Percentiles rank a stretch among this genome's conserved stretches.
Evolutionary conservation across 225 moss, liverwort and hornwort species (phyloP).

Genomic region (Rhytidiadelphus loreus): DNA sequence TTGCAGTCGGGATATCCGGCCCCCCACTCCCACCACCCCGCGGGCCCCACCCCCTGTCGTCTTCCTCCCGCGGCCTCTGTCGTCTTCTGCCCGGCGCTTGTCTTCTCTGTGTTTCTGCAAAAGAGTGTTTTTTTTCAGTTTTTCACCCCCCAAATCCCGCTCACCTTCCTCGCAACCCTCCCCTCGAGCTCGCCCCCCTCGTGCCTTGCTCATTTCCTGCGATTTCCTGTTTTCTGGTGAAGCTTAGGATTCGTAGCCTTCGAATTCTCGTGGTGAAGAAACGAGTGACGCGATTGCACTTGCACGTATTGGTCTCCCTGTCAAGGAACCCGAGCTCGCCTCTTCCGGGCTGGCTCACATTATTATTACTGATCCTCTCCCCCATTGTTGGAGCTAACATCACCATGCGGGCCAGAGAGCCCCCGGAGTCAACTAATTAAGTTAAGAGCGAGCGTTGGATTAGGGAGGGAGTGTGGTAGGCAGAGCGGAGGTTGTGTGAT

Average conservation of each 20-base stretch:
- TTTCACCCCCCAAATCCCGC: neutral
- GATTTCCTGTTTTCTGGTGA: neutral
- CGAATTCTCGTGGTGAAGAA: neutral
- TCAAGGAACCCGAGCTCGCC: neutral
- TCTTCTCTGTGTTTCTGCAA: neutral
- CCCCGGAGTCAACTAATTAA: neutral
- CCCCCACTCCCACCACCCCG: neutral
- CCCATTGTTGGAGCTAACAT: neutral
- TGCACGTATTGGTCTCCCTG: neutral
- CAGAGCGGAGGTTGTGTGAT: neutral
- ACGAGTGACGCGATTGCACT: neutral
- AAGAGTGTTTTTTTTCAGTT: neutral
- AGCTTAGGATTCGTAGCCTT: neutral
- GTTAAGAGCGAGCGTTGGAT: neutral
- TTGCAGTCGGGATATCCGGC: neutral
- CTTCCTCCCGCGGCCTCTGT: neutral
- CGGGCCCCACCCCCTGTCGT: neutral
- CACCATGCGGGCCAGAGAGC: neutral
- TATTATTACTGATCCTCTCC: neutral
- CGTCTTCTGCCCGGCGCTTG: neutral
- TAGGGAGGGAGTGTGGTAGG: neutral
- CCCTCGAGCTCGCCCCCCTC: neutral
- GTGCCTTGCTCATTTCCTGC: neutral
- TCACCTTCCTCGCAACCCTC: neutral
- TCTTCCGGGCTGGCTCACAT: neutral